A percentile compares a stretch with the other conserved stretches of the same genome.
These are phyloP conservation scores for Ganoderma lingzhi DNA, from an alignment of 1,284 basidiomycete species.

Conservation along the genomic window DNA sequence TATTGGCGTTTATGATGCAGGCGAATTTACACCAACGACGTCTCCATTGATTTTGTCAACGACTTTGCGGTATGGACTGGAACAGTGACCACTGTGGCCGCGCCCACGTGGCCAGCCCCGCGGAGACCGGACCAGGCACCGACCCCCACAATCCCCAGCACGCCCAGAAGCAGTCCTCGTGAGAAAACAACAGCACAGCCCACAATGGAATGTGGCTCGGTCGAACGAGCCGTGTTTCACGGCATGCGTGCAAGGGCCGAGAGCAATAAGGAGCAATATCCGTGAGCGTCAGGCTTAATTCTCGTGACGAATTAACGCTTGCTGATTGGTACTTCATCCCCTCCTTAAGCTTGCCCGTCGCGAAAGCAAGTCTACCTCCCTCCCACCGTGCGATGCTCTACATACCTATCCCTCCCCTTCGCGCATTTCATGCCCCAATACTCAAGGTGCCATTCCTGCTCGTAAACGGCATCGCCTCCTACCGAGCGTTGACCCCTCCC, in stretches of 20 bases:
- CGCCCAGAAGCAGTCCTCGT: not conserved
- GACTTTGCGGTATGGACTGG: not conserved
- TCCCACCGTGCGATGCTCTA: not conserved
- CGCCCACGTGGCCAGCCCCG: not conserved
- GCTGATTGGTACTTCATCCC: not conserved
- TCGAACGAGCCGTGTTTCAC: not conserved
- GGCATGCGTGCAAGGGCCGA: not conserved
- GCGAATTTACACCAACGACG: no score
- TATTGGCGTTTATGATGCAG: no score
- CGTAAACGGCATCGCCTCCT: constrained; percentile 5
- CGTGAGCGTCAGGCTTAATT: not conserved
- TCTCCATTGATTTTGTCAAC: not conserved
- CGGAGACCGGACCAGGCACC: not conserved
- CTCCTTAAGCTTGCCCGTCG: not conserved
- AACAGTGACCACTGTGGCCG: no score
- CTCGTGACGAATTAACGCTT: not conserved
- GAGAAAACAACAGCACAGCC: not conserved
- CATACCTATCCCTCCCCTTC: constrained; percentile 1
- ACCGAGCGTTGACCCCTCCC: constrained; percentile 1
- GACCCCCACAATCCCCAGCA: not conserved
- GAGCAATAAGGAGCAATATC: not conserved
- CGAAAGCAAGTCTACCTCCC: not conserved
- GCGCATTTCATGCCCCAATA: not conserved
- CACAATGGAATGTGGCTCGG: not conserved
- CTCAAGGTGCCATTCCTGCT: constrained; percentile 8